These are phyloP conservation scores for Candida pseudoviswanathii DNA, from an alignment of 1,139 yeast genomes.

Conservation along the genomic window DNA sequence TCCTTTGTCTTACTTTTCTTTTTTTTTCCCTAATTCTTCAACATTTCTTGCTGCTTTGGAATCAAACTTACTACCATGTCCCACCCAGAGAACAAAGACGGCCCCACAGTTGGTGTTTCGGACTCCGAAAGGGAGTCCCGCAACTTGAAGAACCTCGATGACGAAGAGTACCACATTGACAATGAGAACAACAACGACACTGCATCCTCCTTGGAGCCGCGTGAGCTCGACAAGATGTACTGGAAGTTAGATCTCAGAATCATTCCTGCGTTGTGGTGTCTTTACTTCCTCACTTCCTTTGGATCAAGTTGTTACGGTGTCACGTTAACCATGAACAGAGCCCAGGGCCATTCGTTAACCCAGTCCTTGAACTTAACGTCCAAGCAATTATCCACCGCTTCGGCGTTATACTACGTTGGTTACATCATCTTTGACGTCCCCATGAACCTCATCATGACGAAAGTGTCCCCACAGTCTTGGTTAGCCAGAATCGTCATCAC, in stretches of 20 bases:
- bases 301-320: constrained; percentile 79
- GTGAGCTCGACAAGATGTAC: constrained; percentile 60
- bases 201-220: constrained; percentile 13
- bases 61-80: not conserved
- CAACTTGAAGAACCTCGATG: constrained; percentile 8
- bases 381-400: constrained; percentile 70
- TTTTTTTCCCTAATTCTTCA: too few species aligned
- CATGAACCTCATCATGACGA: constrained; percentile 85
- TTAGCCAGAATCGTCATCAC: constrained; percentile 74
- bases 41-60: too few species aligned
- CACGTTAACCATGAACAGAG: constrained; percentile 77
- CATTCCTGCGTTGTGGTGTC: constrained; percentile 81
- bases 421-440: constrained; percentile 84
- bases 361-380: constrained; percentile 54
- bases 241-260: constrained; percentile 68
- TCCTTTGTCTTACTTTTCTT: not conserved
- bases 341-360: constrained; percentile 60
- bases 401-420: constrained; percentile 82
- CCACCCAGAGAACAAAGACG: not conserved
- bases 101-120: not conserved
- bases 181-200: not conserved
- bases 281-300: constrained; percentile 79
- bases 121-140: constrained; percentile 9
- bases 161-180: constrained; percentile 13
- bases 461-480: constrained; percentile 84